phyloP scores from a whole-genome alignment of 495 filamentous ascomycete genomes.

The Terfezia claveryi region DNA sequence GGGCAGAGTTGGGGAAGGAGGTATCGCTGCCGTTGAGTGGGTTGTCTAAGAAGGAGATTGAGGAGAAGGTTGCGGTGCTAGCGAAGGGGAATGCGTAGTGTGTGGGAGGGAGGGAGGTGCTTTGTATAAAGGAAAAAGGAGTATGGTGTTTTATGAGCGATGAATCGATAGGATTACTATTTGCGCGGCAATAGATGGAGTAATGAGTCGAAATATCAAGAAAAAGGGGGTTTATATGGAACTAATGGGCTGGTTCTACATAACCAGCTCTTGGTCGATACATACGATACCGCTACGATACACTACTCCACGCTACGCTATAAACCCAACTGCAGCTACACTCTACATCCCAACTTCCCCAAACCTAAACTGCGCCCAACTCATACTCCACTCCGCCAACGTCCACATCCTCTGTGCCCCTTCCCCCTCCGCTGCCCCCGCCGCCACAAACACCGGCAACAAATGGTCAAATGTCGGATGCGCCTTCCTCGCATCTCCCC shows the following conservation, averaged over 20 bases:
- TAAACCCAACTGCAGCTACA: too few relatives aligned
- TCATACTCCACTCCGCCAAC: conserved; percentile 41
- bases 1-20: conserved; percentile 65
- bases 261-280: too few relatives aligned
- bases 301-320: too few relatives aligned
- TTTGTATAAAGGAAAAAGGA: too few relatives aligned
- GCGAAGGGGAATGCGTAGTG: conserved; percentile 34
- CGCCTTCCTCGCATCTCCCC: conserved; percentile 48
- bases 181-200: too few relatives aligned
- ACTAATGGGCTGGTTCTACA: too few relatives aligned
- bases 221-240: too few relatives aligned
- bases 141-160: too few relatives aligned
- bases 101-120: neutral
- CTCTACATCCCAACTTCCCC: conserved; percentile 27
- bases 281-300: too few relatives aligned
- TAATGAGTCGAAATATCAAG: too few relatives aligned
- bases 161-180: too few relatives aligned
- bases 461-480: conserved; percentile 69
- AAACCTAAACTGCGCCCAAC: conserved; percentile 58
- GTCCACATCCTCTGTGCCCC: conserved; percentile 41
- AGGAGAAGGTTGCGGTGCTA: conserved; percentile 60
- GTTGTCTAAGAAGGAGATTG: conserved; percentile 83
- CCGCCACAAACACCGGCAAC: conserved; percentile 53
- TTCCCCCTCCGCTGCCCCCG: conserved; percentile 46
- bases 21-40: conserved; percentile 63